Evolutionary conservation across 495 filamentous ascomycete species (phyloP), one percentile per base, ranked within the genome.

Genomic region (Elasticomyces elasticus): DNA sequence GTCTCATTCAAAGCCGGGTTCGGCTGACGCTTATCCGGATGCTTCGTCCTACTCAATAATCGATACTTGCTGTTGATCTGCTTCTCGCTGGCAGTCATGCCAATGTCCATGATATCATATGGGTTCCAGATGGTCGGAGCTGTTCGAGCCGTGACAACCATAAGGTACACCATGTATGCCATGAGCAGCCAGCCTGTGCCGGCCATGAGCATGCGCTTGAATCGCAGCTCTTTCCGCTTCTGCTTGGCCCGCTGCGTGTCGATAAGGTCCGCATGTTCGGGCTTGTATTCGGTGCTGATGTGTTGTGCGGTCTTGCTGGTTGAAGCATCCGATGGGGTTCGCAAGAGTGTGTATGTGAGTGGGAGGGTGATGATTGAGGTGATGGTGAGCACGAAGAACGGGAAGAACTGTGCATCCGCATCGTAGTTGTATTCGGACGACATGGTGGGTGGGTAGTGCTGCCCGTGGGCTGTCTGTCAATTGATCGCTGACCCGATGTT

Each of bases 371-470:
- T 76, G 52, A 98, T 82, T 66, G 82, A 80, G 51, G 84, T 79
- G 59, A 97, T 79, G 44, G 89, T 95, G 64, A 96, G 79, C 71
- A 98, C 80, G 76, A 97, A 98, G 78, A 89, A 96, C 62, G 92
- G 92, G 78, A 95, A 98, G 76, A 95, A 95, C 82, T 95, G 85
- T 41, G 90, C 91, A 82, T 96, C 59, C 22, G 51, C 87, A 79
- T 98, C 92, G 72, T 98, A 98, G 62, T 84, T 91, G 76, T 98
- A 98, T 69, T 97, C 92, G 61, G 87, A 87, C 65, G 87, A 90
- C 88, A 94, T 94, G 63, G 66, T 80, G 80, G 27, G 24, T 3
- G 20, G 42, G 42, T 40, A 17, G 35, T 40, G 35, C 5, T 40
- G 35, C 30, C 30, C 30, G 30, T 7, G 30, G 30, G 15, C 30